Base-by-base conservation (phyloP, 2,329 filamentous ascomycete species). In the Ophiostoma piceae region DNA sequence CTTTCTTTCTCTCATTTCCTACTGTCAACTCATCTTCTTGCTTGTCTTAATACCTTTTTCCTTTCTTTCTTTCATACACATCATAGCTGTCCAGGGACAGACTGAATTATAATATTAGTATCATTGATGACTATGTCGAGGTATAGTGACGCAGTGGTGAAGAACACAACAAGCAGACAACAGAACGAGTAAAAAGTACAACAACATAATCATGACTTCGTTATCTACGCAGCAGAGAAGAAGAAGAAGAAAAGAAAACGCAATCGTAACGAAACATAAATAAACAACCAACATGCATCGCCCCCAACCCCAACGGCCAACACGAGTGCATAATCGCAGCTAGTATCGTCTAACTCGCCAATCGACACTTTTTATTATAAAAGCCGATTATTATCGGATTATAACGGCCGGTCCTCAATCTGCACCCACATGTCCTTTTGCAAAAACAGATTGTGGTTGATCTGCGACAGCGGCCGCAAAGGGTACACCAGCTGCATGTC, bases 401-500 rank as follows among this genome's bases (percentile, higher is more conserved):
- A 29, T 29, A 29, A 29, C 26, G 26, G 26, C 39, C 72, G 62
- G 54, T 74, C 74, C 2, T 73, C 73, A 5, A 75, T 72, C 47
- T 71, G 70, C 47, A 77, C 74, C 75, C 75, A 76, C 74, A 77
- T 76, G 43, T 76, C 73, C 35, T 75, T 74, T 35, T 77, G 75
- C 65, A 77, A 70, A 60, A 75, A 77, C 39, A 76, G 73, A 64
- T 75, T 75, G 68, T 75, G 75, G 71, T 76, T 77, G 16, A 70
- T 35, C 19, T 71, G 74, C 12, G 73, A 70, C 68, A 73, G 51
- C 11, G 74, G 74, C 22, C 70, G 71, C 64, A 68, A 68, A 1
- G 75, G 75, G 57, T 77, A 73, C 22, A 75, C 71, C 5, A 77
- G 72, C 72, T 77, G 75, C 66, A 76, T 74, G 67, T 77, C 76